Conservation (phyloP, 495 filamentous ascomycete genomes). For the Pseudevernia furfuracea region DNA sequence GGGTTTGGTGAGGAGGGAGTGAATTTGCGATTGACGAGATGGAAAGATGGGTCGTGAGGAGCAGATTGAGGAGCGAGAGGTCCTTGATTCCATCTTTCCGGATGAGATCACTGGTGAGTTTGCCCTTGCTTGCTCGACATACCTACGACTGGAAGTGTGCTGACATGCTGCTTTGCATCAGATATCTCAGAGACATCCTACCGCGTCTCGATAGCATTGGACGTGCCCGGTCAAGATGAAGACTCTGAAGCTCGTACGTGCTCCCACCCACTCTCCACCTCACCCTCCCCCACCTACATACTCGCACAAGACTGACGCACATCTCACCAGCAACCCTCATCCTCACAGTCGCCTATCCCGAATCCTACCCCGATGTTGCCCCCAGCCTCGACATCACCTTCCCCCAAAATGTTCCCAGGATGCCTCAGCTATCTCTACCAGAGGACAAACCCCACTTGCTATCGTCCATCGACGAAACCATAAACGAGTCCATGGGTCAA, state of each 20-base stretch:
- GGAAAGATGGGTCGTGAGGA: conserved; percentile 84
- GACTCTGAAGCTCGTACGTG: conserved; percentile 42
- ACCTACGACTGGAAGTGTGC: neutral
- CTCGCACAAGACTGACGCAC: neutral
- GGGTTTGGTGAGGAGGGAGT: neutral
- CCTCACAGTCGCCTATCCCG: conserved; percentile 77
- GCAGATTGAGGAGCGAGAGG: conserved; percentile 90
- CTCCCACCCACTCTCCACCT: conserved; percentile 2
- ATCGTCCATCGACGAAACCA: conserved; percentile 54
- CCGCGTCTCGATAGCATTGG: conserved; percentile 72
- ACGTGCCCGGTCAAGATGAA: conserved; percentile 57
- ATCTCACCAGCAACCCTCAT: conserved; percentile 50
- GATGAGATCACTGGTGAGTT: conserved; percentile 84
- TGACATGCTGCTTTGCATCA: conserved; percentile 29
- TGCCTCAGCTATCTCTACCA: conserved; percentile 54
- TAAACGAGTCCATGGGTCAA: conserved; percentile 89
- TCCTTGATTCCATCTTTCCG: conserved; percentile 95
- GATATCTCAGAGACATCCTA: conserved; percentile 83
- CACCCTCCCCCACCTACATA: neutral
- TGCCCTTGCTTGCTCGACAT: neutral
- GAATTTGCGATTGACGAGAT: neutral
- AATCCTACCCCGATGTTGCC: conserved; percentile 77
- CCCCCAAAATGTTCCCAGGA: conserved; percentile 58
- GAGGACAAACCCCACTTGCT: conserved; percentile 68
- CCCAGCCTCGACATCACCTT: conserved; percentile 69